Evolutionary conservation across 2,329 filamentous ascomycete genomes (phyloP).

Genomic region (Diaporthe aspalathi): DNA sequence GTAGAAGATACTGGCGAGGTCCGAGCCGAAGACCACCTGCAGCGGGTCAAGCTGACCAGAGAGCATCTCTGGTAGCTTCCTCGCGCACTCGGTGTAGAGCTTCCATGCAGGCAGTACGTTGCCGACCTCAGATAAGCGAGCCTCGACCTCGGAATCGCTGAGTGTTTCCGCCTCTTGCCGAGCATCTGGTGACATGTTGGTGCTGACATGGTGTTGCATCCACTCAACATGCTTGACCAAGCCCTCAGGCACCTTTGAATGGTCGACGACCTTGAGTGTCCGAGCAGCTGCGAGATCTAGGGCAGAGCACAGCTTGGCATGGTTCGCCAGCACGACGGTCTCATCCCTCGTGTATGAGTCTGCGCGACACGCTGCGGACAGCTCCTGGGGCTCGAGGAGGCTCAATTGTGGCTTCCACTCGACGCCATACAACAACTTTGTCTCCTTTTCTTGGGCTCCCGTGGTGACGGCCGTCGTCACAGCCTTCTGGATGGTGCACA

Average conservation of each 20-base stretch:
- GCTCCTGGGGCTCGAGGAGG: conserved; percentile 47
- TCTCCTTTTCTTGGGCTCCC: conserved; percentile 36
- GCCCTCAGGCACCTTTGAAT: conserved; percentile 40
- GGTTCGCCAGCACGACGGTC: conserved; percentile 37
- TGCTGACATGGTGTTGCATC: conserved; percentile 47
- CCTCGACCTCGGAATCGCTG: conserved; percentile 44
- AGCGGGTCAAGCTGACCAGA: conserved; percentile 49
- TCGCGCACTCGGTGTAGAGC: conserved; percentile 46
- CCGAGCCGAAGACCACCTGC: conserved; percentile 51
- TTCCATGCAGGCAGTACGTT: conserved; percentile 47
- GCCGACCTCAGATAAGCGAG: conserved; percentile 45
- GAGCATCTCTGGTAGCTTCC: conserved; percentile 49
- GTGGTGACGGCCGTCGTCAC: conserved; percentile 45
- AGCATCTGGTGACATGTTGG: conserved; percentile 37
- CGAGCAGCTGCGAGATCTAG: conserved; percentile 40
- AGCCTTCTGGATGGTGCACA: conserved; percentile 46
- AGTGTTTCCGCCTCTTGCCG: conserved; percentile 39
- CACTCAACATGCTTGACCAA: conserved; percentile 47
- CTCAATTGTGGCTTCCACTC: conserved; percentile 54
- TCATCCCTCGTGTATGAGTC: conserved; percentile 44
- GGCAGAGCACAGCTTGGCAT: conserved; percentile 42
- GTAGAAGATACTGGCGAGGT: conserved; percentile 51
- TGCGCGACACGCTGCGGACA: conserved; percentile 43
- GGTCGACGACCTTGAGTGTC: conserved; percentile 40
- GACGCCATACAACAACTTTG: conserved; percentile 49